phyloP scores from a whole-genome alignment of 768 basidiomycete species.

The Lentinula raphanica region DNA sequence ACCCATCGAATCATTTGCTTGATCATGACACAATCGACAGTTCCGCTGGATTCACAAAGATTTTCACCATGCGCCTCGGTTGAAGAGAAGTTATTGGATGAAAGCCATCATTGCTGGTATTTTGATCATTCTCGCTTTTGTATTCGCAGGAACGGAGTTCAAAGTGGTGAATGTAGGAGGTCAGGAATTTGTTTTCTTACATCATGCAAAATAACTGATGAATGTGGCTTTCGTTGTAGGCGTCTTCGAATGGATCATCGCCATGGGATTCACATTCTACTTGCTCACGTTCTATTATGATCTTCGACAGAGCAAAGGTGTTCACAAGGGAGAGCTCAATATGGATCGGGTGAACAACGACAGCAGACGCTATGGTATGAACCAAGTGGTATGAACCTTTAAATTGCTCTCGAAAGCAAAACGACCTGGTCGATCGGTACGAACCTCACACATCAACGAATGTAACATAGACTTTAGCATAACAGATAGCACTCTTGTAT shows the following conservation, averaged over 20 bases:
- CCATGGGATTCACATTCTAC: conserved; percentile 69
- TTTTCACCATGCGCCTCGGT: conserved; percentile 35
- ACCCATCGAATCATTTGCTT: not conserved
- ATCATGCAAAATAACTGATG: not conserved
- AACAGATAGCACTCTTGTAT: too few relatives aligned
- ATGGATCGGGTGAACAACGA: conserved; percentile 18
- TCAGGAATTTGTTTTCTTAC: conserved; percentile 15
- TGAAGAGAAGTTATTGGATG: conserved; percentile 50
- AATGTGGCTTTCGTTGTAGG: conserved; percentile 25
- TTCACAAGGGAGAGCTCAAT: conserved; percentile 40
- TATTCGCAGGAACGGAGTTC: conserved; percentile 52
- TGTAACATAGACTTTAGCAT: too few relatives aligned
- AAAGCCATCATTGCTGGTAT: conserved; percentile 57
- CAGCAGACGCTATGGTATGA: not conserved
- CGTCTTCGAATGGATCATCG: conserved; percentile 72
- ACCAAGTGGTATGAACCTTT: not conserved
- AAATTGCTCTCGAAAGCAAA: too few relatives aligned
- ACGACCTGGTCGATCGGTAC: too few relatives aligned
- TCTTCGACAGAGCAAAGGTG: conserved; percentile 54
- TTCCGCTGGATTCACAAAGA: conserved; percentile 63
- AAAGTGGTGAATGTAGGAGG: conserved; percentile 44
- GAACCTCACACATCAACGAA: too few relatives aligned
- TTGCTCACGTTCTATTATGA: conserved; percentile 71
- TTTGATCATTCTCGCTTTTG: conserved; percentile 58
- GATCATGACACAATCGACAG: conserved; percentile 24